Evolutionary conservation across 345 rosid species (phyloP).

Genomic region (Lepidium aucheri): DNA sequence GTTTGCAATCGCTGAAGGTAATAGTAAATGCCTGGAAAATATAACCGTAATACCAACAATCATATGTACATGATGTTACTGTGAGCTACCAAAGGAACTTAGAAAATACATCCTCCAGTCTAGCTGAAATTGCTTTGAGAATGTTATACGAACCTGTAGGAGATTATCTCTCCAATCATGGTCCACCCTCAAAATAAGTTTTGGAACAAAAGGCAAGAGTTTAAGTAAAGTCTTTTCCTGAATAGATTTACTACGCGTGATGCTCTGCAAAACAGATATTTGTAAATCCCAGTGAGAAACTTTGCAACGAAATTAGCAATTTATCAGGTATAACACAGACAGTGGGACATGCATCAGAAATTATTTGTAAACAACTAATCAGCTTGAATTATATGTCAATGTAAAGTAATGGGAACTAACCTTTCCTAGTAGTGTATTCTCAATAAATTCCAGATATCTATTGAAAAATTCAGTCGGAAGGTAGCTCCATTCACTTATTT

Average conservation of each 20-base stretch:
- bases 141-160: slow-evolving; percentile 53
- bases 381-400: neutral
- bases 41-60: neutral
- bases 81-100: neutral
- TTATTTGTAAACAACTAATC: neutral
- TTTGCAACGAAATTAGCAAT: neutral
- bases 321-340: neutral
- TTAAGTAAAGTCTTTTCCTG: slow-evolving; percentile 40
- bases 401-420: slow-evolving; percentile 28
- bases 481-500: slow-evolving; percentile 45
- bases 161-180: slow-evolving; percentile 48
- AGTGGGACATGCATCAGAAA: neutral
- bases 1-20: slow-evolving; percentile 54
- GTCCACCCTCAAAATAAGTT: slow-evolving; percentile 41
- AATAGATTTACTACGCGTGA: slow-evolving; percentile 32
- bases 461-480: slow-evolving; percentile 42
- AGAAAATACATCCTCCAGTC: neutral
- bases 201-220: slow-evolving; percentile 60
- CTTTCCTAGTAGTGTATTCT: slow-evolving; percentile 60
- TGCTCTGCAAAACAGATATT: slow-evolving; percentile 36
- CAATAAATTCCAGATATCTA: slow-evolving; percentile 53
- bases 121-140: slow-evolving; percentile 1
- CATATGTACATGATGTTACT: neutral
- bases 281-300: neutral
- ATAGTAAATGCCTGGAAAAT: slow-evolving; percentile 68